A percentile compares a stretch with the other conserved stretches of the same genome.
Evolutionary conservation across 2,329 filamentous ascomycete genomes (phyloP).

Genomic region (Trichoderma brevicompactum): DNA sequence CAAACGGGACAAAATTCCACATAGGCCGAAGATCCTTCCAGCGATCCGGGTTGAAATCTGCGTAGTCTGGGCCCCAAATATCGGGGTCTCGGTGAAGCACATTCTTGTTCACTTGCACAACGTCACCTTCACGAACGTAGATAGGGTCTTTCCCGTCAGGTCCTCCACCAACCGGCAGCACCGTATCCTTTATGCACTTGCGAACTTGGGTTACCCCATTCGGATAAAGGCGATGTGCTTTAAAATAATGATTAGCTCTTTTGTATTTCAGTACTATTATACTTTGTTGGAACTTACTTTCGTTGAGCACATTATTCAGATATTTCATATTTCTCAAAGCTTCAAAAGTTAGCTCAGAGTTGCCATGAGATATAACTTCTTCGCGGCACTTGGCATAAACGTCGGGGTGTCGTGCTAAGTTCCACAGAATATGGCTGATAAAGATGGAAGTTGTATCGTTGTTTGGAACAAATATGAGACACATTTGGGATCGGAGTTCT

Average conservation of each 20-base stretch:
- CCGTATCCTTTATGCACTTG: no score
- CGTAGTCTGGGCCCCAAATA: constrained; percentile 45
- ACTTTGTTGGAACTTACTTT: not conserved
- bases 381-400: not conserved
- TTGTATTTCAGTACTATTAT: no score
- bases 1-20: constrained; percentile 37
- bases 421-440: not conserved
- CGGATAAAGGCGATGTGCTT: no score
- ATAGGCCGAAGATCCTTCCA: constrained; percentile 38
- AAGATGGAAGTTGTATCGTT: constrained; percentile 5
- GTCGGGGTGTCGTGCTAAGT: not conserved
- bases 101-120: constrained; percentile 44
- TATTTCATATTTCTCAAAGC: constrained; percentile 3
- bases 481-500: not conserved
- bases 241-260: no score
- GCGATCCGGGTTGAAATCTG: constrained; percentile 48
- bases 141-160: no score
- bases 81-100: constrained; percentile 45
- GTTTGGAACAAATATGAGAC: not conserved
- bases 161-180: no score
- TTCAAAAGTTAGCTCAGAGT: not conserved
- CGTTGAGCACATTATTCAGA: constrained; percentile 11
- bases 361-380: not conserved
- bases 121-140: constrained; percentile 40
- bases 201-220: no score